Conservation (phyloP, 768 basidiomycete species). For the Lyophyllum decastes region DNA sequence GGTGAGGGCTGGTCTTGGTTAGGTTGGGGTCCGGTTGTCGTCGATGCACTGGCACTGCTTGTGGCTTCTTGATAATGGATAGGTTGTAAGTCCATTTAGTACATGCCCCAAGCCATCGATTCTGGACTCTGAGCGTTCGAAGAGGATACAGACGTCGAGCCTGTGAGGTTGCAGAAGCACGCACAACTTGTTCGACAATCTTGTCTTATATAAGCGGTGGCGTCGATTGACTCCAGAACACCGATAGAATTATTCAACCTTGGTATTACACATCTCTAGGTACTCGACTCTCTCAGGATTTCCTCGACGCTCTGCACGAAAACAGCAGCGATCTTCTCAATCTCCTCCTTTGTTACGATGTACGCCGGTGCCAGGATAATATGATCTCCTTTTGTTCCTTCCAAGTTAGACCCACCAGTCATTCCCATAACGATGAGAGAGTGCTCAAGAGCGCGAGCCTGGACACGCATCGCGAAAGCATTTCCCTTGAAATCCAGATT, state of each 20-base stretch:
- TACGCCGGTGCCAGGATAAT: constrained; percentile 80
- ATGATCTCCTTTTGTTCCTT: constrained; percentile 73
- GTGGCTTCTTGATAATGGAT: constrained; percentile 70
- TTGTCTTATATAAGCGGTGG: constrained; percentile 50
- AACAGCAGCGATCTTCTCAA: constrained; percentile 65
- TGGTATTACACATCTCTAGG: background rate
- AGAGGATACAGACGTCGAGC: constrained; percentile 33
- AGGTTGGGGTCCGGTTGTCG: constrained; percentile 39
- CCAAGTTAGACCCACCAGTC: constrained; percentile 64
- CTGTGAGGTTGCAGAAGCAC: constrained; percentile 30
- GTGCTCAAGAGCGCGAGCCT: constrained; percentile 67
- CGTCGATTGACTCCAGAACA: constrained; percentile 25
- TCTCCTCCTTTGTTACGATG: constrained; percentile 69
- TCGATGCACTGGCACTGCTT: constrained; percentile 61
- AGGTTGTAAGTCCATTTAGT: constrained; percentile 92
- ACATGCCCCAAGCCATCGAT: constrained; percentile 87
- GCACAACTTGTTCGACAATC: constrained; percentile 36
- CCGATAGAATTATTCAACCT: background rate
- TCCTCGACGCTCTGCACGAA: constrained; percentile 72
- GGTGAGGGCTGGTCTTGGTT: constrained; percentile 39
- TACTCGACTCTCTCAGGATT: constrained; percentile 41
- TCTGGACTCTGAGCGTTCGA: constrained; percentile 39
- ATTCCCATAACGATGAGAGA: constrained; percentile 76
- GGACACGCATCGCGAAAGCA: constrained; percentile 67
- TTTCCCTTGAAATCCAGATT: constrained; percentile 51